A percentile compares a stretch with the other conserved stretches of the same genome.
These are phyloP conservation scores for Backusella tuberculispora DNA, from an alignment of 192 early-diverging fungal species.

Conservation along the genomic window DNA sequence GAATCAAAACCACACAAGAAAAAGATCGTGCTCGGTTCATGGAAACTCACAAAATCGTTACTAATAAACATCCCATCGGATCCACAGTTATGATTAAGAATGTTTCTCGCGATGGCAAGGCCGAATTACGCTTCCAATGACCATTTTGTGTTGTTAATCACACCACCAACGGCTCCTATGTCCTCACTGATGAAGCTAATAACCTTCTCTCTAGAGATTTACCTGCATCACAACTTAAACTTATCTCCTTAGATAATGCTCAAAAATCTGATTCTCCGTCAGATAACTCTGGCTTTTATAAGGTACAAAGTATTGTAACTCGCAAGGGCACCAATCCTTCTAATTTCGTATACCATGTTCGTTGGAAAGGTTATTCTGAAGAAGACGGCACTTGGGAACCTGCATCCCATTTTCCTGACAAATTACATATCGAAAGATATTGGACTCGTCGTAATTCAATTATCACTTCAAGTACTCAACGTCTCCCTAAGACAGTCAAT, in stretches of 20 bases:
- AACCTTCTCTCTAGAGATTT: no score
- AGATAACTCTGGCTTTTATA: no score
- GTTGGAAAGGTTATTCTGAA: not conserved
- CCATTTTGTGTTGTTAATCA: not conserved
- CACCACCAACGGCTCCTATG: not conserved
- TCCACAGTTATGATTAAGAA: not conserved
- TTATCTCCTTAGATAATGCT: no score
- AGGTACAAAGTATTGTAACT: no score
- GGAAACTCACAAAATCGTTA: not conserved
- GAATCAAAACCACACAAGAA: not conserved
- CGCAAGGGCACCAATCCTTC: no score
- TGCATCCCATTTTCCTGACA: not conserved
- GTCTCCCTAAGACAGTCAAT: no score
- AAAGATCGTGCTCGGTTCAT: not conserved
- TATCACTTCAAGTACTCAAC: no score
- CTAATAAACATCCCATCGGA: not conserved
- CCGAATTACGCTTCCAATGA: not conserved
- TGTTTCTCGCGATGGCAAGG: not conserved
- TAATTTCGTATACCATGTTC: not conserved
- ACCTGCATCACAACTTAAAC: no score
- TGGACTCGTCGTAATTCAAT: no score
- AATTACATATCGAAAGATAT: no score
- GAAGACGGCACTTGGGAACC: not conserved
- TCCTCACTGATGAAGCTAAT: no score
- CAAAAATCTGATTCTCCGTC: no score